These are phyloP conservation scores for Pichia sp. DNA, from an alignment of 1,139 yeast genomes.

Conservation along the genomic window DNA sequence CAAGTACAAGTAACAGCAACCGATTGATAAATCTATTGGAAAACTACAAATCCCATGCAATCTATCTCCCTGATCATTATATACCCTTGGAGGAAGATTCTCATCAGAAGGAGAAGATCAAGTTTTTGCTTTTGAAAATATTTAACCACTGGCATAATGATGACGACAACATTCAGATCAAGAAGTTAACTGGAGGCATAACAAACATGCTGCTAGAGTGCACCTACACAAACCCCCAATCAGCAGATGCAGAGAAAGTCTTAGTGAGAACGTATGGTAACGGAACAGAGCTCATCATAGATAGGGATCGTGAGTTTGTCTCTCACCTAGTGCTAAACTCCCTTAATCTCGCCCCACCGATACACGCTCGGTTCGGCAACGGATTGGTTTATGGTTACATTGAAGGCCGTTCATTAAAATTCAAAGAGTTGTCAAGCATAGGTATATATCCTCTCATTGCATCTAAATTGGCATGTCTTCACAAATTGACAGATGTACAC, in stretches of 20 bases:
- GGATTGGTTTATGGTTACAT: constrained; percentile 72
- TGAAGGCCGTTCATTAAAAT: constrained; percentile 61
- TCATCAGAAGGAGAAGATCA: constrained; percentile 21
- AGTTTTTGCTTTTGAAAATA: constrained; percentile 24
- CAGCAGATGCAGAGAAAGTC: constrained; percentile 36
- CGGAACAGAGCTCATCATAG: constrained; percentile 70
- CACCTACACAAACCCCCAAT: constrained; percentile 10
- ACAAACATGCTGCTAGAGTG: constrained; percentile 69
- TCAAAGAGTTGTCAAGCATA: constrained; percentile 49
- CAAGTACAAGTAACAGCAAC: not conserved
- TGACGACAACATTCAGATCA: constrained; percentile 24
- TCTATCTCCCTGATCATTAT: constrained; percentile 30
- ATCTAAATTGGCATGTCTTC: constrained; percentile 71
- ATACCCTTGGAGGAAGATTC: constrained; percentile 24
- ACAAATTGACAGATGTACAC: constrained; percentile 42
- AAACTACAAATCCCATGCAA: constrained; percentile 31
- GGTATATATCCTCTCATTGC: constrained; percentile 57
- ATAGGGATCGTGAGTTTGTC: constrained; percentile 71
- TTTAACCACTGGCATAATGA: constrained; percentile 30
- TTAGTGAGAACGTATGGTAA: constrained; percentile 72
- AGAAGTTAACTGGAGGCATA: constrained; percentile 68
- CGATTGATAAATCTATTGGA: constrained; percentile 22
- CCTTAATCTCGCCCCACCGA: constrained; percentile 62
- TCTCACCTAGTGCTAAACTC: constrained; percentile 64
- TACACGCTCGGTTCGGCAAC: constrained; percentile 65